Percentiles rank a stretch among this genome's conserved stretches.
These are phyloP conservation scores for Rubia peregrina DNA, from an alignment of 305 asterid species.

Conservation along the genomic window DNA sequence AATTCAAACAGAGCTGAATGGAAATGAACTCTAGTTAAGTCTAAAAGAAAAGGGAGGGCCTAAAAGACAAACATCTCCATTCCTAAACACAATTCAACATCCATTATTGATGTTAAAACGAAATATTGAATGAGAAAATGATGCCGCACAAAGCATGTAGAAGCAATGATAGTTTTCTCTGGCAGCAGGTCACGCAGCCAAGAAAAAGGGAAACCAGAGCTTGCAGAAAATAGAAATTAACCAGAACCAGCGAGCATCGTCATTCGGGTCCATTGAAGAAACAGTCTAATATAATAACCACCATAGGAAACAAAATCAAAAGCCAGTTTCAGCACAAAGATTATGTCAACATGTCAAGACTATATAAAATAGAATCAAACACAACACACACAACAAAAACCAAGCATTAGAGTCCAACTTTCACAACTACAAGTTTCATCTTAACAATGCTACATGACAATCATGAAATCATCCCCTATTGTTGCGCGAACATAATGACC, in stretches of 20 bases:
- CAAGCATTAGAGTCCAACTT: neutral
- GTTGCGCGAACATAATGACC: too few species aligned
- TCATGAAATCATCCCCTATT: too few species aligned
- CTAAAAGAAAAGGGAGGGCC: too few species aligned
- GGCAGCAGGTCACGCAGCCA: constrained; percentile 92
- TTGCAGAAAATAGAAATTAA: constrained; percentile 33
- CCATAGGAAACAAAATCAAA: constrained; percentile 46
- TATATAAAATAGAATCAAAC: neutral
- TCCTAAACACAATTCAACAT: too few species aligned
- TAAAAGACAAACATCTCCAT: too few species aligned
- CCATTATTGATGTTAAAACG: too few species aligned
- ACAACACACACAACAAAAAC: neutral
- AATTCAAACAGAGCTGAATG: too few species aligned
- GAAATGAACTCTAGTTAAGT: too few species aligned
- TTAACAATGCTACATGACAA: neutral
- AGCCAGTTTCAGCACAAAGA: too few species aligned
- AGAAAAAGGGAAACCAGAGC: constrained; percentile 8
- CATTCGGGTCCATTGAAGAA: constrained; percentile 73
- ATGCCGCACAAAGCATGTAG: too few species aligned
- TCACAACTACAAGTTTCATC: neutral
- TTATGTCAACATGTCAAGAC: neutral
- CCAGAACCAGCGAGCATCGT: constrained; percentile 81
- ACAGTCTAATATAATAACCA: constrained; percentile 51
- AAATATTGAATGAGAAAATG: too few species aligned
- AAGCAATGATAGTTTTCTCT: constrained; percentile 16